These are phyloP conservation scores for Citrullus amarus DNA, from an alignment of 306 rosid genomes.

Conservation along the genomic window DNA sequence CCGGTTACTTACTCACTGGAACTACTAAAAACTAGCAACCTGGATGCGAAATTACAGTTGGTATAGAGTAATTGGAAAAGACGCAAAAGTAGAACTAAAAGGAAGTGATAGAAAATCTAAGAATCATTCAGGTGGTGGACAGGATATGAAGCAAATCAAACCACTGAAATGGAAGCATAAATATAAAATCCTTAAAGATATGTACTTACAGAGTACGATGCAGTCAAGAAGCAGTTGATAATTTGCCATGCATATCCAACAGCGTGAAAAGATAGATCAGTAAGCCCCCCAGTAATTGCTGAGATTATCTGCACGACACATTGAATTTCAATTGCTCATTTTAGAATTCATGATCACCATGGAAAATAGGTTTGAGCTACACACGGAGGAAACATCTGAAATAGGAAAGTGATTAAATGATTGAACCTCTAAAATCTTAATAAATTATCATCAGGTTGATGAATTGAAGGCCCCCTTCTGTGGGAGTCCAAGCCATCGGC, in stretches of 20 bases:
- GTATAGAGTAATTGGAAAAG: background rate
- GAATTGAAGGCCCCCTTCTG: background rate
- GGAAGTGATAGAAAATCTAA: background rate
- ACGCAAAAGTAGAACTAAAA: background rate
- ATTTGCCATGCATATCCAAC: constrained; percentile 86
- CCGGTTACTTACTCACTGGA: background rate
- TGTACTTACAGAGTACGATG: constrained; percentile 93
- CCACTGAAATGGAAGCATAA: background rate
- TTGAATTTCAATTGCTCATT: background rate
- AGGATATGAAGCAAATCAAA: background rate
- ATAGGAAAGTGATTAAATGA: background rate
- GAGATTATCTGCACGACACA: constrained; percentile 78
- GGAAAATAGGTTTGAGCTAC: background rate
- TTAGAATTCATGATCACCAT: constrained; percentile 2
- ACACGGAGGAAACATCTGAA: background rate
- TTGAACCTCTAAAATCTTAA: background rate
- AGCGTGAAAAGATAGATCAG: constrained; percentile 79
- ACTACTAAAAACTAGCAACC: background rate
- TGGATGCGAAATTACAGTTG: background rate
- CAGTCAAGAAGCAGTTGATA: constrained; percentile 83
- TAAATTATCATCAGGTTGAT: background rate
- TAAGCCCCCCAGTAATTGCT: constrained; percentile 85
- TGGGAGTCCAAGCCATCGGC: background rate
- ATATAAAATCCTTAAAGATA: constrained; percentile 3
- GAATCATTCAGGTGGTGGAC: background rate